phyloP scores from a whole-genome alignment of 768 basidiomycete genomes.

The Mycena filopes region DNA sequence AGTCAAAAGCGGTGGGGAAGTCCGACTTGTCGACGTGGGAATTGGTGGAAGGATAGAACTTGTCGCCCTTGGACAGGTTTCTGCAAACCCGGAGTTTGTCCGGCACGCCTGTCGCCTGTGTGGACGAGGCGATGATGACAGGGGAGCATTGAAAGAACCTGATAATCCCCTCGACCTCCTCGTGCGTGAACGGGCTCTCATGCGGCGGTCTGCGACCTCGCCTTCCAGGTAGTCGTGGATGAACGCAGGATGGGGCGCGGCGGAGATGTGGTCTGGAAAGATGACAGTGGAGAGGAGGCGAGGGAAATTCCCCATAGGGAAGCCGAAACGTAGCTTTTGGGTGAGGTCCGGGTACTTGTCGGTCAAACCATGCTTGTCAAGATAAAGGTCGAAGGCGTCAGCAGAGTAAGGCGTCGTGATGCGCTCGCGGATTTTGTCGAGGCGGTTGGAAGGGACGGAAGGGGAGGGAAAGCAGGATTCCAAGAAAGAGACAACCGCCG shows the following conservation, averaged over 20 bases:
- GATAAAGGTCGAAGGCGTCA: neutral
- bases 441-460: neutral
- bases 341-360: neutral
- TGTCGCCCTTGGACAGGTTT: constrained; percentile 31
- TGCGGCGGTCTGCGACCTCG: constrained; percentile 34
- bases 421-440: neutral
- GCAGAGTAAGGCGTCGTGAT: constrained; percentile 3
- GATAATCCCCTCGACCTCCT: constrained; percentile 33
- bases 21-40: constrained; percentile 28
- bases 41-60: constrained; percentile 22
- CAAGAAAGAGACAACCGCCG: neutral
- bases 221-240: constrained; percentile 35
- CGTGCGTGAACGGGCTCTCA: constrained; percentile 41
- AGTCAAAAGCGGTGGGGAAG: constrained; percentile 32
- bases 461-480: neutral
- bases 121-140: constrained; percentile 29
- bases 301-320: constrained; percentile 32
- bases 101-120: constrained; percentile 35
- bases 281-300: neutral
- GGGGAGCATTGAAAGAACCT: constrained; percentile 25
- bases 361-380: neutral
- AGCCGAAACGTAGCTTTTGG: constrained; percentile 21
- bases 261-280: constrained; percentile 15
- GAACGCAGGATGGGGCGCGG: neutral
- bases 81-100: constrained; percentile 32